A percentile compares a stretch with the other conserved stretches of the same genome.
Conservation (phyloP, 2,329 filamentous ascomycete genomes). For the Alternaria brassicae region DNA sequence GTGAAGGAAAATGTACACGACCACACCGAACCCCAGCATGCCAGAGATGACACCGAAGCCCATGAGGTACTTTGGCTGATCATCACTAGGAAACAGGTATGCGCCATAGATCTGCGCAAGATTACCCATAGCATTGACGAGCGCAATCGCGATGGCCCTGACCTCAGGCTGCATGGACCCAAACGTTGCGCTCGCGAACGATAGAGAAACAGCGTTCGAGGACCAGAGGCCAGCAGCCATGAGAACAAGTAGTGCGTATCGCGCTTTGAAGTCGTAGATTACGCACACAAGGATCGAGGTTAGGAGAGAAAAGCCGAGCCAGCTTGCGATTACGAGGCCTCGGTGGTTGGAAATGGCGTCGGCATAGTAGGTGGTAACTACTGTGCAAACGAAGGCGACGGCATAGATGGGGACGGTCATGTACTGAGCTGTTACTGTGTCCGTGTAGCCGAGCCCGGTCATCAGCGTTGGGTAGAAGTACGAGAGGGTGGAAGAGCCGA, state of each 20-base stretch:
- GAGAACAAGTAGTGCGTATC: slow-evolving; percentile 63
- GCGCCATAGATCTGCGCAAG: slow-evolving; percentile 64
- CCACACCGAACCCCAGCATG: slow-evolving; percentile 43
- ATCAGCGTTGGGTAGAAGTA: slow-evolving; percentile 65
- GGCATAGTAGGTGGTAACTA: slow-evolving; percentile 56
- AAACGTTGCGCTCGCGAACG: slow-evolving; percentile 62
- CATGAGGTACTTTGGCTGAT: slow-evolving; percentile 55
- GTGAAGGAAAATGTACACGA: slow-evolving; percentile 41
- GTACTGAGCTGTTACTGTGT: slow-evolving; percentile 56
- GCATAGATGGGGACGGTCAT: slow-evolving; percentile 63
- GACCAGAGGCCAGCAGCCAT: slow-evolving; percentile 64
- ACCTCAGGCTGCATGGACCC: slow-evolving; percentile 58
- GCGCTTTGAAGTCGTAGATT: slow-evolving; percentile 60
- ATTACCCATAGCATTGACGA: slow-evolving; percentile 63
- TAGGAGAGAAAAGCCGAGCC: slow-evolving; percentile 54
- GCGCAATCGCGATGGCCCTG: slow-evolving; percentile 60
- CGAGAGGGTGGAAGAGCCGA: slow-evolving; percentile 59
- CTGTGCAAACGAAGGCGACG: slow-evolving; percentile 60
- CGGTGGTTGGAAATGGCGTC: slow-evolving; percentile 57
- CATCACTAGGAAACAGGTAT: slow-evolving; percentile 58
- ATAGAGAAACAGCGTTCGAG: slow-evolving; percentile 60
- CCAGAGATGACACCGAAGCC: slow-evolving; percentile 37
- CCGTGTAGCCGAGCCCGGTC: slow-evolving; percentile 59
- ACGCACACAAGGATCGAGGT: slow-evolving; percentile 51
- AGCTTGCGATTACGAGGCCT: slow-evolving; percentile 58